A percentile compares a stretch with the other conserved stretches of the same genome.
These are phyloP conservation scores for Penicillium corylophilum DNA, from an alignment of 2,329 filamentous ascomycete species.

Conservation along the genomic window DNA sequence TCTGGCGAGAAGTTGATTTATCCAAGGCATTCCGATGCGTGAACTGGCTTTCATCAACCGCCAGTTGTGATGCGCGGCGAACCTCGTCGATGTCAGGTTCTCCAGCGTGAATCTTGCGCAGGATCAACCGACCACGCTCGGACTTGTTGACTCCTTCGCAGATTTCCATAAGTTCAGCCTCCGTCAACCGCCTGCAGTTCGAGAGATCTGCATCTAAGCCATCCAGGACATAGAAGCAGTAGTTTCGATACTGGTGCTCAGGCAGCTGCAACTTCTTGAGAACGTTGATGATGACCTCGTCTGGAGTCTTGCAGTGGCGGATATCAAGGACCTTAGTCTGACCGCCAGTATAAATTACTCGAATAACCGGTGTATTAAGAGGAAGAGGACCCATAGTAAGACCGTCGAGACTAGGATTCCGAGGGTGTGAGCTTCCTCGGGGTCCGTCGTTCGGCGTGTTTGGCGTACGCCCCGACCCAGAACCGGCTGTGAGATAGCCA, in stretches of 20 bases:
- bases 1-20: slow-evolving; percentile 70
- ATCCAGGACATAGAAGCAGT: slow-evolving; percentile 92
- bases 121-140: slow-evolving; percentile 85
- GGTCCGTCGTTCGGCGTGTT: slow-evolving; percentile 65
- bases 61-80: slow-evolving; percentile 82
- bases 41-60: slow-evolving; percentile 79
- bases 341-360: slow-evolving; percentile 88
- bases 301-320: slow-evolving; percentile 83
- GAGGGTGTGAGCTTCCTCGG: slow-evolving; percentile 68
- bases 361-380: slow-evolving; percentile 81
- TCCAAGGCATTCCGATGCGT: slow-evolving; percentile 63
- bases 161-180: slow-evolving; percentile 85
- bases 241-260: slow-evolving; percentile 89
- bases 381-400: slow-evolving; percentile 84
- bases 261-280: slow-evolving; percentile 83
- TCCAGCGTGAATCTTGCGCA: slow-evolving; percentile 87
- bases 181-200: slow-evolving; percentile 77
- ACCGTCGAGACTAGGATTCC: slow-evolving; percentile 80
- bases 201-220: slow-evolving; percentile 79
- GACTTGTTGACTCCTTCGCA: slow-evolving; percentile 82
- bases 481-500: slow-evolving; percentile 57
- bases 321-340: slow-evolving; percentile 93
- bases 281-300: slow-evolving; percentile 88
- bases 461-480: slow-evolving; percentile 54
- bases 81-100: slow-evolving; percentile 86